These are phyloP conservation scores for Moniliophthora roreri DNA, from an alignment of 1,284 basidiomycete genomes.

Conservation along the genomic window DNA sequence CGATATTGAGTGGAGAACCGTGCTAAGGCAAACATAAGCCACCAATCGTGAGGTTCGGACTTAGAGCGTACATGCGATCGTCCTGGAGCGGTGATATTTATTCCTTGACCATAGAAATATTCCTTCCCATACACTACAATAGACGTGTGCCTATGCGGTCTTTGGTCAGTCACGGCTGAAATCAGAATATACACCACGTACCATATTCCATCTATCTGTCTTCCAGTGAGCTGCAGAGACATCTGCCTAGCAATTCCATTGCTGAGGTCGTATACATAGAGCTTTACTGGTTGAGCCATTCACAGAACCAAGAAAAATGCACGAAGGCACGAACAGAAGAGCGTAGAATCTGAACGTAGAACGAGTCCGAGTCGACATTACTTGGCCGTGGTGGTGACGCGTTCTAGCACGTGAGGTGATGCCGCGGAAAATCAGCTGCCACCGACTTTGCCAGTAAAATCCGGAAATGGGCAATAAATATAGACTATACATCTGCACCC, in stretches of 20 bases:
- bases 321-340: neutral
- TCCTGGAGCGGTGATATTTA: constrained; percentile 65
- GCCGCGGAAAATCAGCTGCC: too few relatives aligned
- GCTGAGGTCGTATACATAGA: constrained; percentile 91
- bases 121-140: constrained; percentile 86
- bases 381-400: neutral
- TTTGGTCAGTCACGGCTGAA: neutral
- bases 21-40: constrained; percentile 48
- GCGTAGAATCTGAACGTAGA: neutral
- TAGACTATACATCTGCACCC: too few relatives aligned
- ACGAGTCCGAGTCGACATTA: neutral
- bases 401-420: constrained; percentile 1
- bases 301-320: constrained; percentile 10
- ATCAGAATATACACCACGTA: constrained; percentile 31
- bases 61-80: constrained; percentile 67
- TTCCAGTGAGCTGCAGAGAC: constrained; percentile 78
- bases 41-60: constrained; percentile 8
- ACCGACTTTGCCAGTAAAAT: neutral
- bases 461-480: too few relatives aligned
- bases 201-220: constrained; percentile 90
- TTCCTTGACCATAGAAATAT: constrained; percentile 88
- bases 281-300: constrained; percentile 47
- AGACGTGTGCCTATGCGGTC: constrained; percentile 74
- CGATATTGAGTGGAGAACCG: constrained; percentile 71
- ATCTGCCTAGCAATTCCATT: constrained; percentile 79